Percentiles rank a stretch among this genome's conserved stretches.
Conservation (phyloP, 2,329 filamentous ascomycete species). For the Verticillium nonalfalfae region DNA sequence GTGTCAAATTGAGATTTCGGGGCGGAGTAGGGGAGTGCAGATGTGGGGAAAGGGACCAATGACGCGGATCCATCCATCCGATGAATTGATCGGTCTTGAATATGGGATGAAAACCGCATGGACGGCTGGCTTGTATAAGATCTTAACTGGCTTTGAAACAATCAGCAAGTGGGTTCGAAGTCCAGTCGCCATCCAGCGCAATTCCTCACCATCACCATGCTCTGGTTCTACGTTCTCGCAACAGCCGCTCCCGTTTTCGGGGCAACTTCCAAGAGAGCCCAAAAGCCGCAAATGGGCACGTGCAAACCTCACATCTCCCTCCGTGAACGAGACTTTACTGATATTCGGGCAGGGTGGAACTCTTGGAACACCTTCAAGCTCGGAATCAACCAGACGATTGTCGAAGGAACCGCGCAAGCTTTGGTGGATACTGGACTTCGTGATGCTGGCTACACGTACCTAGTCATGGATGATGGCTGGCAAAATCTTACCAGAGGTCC, state of each 20-base stretch:
- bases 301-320: background rate
- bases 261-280: background rate
- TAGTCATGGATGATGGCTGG: slow-evolving; percentile 8
- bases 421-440: slow-evolving; percentile 4
- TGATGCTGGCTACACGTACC: slow-evolving; percentile 4
- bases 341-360: slow-evolving; percentile 11
- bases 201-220: background rate
- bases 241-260: background rate
- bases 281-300: slow-evolving; percentile 2
- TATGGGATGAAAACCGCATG: too few relatives aligned
- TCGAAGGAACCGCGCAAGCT: slow-evolving; percentile 5
- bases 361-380: slow-evolving; percentile 11
- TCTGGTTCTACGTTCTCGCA: background rate
- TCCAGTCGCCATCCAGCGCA: background rate
- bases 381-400: slow-evolving; percentile 13
- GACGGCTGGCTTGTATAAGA: background rate
- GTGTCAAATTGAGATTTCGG: too few relatives aligned
- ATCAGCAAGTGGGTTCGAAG: background rate
- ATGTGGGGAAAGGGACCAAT: too few relatives aligned
- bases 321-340: slow-evolving; percentile 11
- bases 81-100: too few relatives aligned
- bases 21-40: too few relatives aligned
- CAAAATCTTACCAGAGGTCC: background rate
- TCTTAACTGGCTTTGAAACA: background rate
- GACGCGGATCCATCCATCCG: too few relatives aligned